Evolutionary conservation across 495 filamentous ascomycete genomes (phyloP), one percentile per base, ranked within the genome.

Genomic region (Aspergillus taichungensis): DNA sequence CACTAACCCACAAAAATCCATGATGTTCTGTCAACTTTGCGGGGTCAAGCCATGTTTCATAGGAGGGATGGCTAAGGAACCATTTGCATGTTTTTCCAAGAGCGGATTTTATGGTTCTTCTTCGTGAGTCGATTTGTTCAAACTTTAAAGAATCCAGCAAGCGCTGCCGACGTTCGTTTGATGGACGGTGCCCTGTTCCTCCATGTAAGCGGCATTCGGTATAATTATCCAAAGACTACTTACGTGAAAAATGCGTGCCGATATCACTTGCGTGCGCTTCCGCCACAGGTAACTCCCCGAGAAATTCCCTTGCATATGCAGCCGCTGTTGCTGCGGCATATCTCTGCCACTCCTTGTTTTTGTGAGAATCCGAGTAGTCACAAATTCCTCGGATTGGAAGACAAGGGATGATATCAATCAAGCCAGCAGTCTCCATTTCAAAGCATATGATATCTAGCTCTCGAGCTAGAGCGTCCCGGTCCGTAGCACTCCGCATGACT

Each of bases 1-100:
- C 72, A 39, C 66, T 64, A 29, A 74, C 62, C 72, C 70, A 74
- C 8, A 74, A 55, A 12, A 74, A 46, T 8, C 62, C 61, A 33
- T 50, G 45, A 39, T 68, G 64, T n/a, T 53, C 43, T 14, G 18
- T 24, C n/a, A 51, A 40, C 44, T 55, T 54, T 4, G 47, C 40
- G 24, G 33, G 14, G 34, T 55, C 40, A 27, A 50, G 34, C 70
- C 69, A 74, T 11, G 31, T 51, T 30, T 38, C 52, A 37, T 62
- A 74, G 24, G 39, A 45, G 5, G 43, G 10, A 12, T 63, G 54
- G 38, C 40, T 9, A 10, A 63, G 51, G 10, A 73, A 33, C 66
- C 66, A 72, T 37, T 43, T 38, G 52, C 61, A 68, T 8, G 66
- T 64, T 46, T 49, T 58, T 9, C 46, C 36, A 40, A 66, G 63